phyloP scores from a whole-genome alignment of 768 basidiomycete species.

The Crepidotus variabilis region DNA sequence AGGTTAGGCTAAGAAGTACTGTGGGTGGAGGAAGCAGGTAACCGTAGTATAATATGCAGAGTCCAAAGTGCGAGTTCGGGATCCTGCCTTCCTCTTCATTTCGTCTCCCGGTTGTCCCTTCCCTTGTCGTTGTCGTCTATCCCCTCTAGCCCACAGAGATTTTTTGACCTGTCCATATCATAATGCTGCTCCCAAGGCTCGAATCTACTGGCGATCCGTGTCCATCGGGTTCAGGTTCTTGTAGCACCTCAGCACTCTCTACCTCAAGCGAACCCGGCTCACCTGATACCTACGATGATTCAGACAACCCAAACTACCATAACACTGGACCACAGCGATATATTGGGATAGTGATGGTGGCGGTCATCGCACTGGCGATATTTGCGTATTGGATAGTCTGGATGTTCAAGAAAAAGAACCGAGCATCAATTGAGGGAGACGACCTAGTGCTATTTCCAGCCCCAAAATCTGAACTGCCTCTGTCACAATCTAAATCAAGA shows the following conservation, averaged over 20 bases:
- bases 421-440: neutral
- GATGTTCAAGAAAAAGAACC: neutral
- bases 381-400: constrained; percentile 27
- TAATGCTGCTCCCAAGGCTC: constrained; percentile 28
- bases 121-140: constrained; percentile 4
- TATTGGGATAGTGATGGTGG: constrained; percentile 43
- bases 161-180: constrained; percentile 7
- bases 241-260: constrained; percentile 13
- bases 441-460: neutral
- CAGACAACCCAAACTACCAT: constrained; percentile 6
- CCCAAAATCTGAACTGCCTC: neutral
- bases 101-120: constrained; percentile 1
- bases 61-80: neutral
- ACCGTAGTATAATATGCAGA: neutral
- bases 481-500: neutral
- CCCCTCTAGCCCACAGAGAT: constrained; percentile 6
- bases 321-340: constrained; percentile 32
- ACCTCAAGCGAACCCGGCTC: constrained; percentile 19
- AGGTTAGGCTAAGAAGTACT: neutral
- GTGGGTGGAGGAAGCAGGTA: neutral
- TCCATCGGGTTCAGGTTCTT: constrained; percentile 10
- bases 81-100: neutral
- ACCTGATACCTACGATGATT: constrained; percentile 9
- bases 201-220: constrained; percentile 20
- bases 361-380: constrained; percentile 28